Conservation (phyloP, 2,329 filamentous ascomycete genomes). For the Fusarium buxicola region DNA sequence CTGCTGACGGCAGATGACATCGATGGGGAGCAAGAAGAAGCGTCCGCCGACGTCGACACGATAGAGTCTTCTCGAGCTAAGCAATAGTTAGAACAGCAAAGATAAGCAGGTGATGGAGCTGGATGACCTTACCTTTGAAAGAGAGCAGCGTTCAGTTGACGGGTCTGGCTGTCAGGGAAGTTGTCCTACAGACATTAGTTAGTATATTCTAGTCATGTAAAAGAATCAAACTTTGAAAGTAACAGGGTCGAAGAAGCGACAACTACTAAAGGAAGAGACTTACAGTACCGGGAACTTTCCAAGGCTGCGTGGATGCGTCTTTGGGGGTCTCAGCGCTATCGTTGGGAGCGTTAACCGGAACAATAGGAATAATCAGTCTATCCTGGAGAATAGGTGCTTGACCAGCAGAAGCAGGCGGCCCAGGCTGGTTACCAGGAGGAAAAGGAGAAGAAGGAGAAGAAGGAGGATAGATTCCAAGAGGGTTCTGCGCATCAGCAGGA, state of each 20-base stretch:
- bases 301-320: neutral
- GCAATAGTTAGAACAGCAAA: accelerated
- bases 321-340: neutral
- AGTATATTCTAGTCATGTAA: neutral
- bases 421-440: neutral
- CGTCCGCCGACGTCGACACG: neutral
- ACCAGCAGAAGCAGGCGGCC: neutral
- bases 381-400: neutral
- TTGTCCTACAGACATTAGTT: slow-evolving; percentile 2
- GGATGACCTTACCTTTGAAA: neutral
- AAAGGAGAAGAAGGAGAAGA: neutral
- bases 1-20: slow-evolving; percentile 5
- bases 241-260: neutral
- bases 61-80: neutral
- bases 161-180: neutral
- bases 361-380: neutral
- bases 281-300: slow-evolving; percentile 15
- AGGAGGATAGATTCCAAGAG: neutral
- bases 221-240: neutral
- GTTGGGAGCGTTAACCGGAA: neutral
- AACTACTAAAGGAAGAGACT: neutral
- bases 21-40: slow-evolving; percentile 5
- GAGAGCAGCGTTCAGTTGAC: neutral
- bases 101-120: too few species aligned
- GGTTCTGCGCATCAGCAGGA: neutral